Conservation (phyloP, 129 eudicot genomes). For the Erigeron canadensis region DNA sequence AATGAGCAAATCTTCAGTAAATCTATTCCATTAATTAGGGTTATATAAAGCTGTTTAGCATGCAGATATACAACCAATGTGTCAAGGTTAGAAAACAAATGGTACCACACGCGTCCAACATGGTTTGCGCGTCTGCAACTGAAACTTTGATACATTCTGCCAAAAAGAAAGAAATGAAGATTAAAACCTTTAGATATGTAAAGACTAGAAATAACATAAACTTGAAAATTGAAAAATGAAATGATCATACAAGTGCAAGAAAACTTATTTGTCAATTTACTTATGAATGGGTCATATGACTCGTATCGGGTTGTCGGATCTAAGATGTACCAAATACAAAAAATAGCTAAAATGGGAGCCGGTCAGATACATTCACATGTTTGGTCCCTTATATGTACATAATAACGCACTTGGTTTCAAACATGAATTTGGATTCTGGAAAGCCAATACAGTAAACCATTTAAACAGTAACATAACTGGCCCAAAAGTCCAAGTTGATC, state of each 20-base stretch:
- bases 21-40: constrained; percentile 28
- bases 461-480: background rate
- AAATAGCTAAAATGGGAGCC: background rate
- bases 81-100: constrained; percentile 25
- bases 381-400: background rate
- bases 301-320: constrained; percentile 1
- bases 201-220: background rate
- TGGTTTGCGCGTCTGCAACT: constrained; percentile 23
- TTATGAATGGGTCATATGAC: background rate
- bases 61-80: constrained; percentile 28
- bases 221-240: background rate
- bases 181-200: background rate
- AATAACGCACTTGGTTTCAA: background rate
- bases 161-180: background rate
- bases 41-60: constrained; percentile 25
- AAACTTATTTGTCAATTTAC: constrained; percentile 5
- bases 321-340: background rate
- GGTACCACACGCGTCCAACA: constrained; percentile 12
- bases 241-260: background rate
- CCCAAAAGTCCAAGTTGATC: background rate
- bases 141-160: constrained; percentile 33
- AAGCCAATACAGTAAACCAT: background rate
- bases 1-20: constrained; percentile 5
- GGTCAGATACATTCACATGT: background rate
- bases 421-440: background rate